A percentile compares a stretch with the other conserved stretches of the same genome.
phyloP scores from a whole-genome alignment of 192 early-diverging fungal genomes.

The Chytriomyces sp. region DNA sequence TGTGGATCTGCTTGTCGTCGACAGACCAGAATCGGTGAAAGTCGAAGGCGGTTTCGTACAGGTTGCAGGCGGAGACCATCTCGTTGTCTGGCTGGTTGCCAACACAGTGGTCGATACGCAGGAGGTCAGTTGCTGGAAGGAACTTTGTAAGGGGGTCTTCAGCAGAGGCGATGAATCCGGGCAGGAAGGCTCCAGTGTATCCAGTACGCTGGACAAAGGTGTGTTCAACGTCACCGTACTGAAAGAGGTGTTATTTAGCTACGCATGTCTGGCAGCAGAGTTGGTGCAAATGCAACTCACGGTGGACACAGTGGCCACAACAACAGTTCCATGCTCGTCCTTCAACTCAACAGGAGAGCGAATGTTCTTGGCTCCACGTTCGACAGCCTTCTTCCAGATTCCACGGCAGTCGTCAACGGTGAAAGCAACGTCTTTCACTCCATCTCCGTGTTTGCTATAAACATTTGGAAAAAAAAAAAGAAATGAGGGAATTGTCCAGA shows the following conservation, averaged over 20 bases:
- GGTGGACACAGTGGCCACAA: constrained; percentile 90
- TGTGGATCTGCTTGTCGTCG: constrained; percentile 95
- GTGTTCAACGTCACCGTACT: constrained; percentile 96
- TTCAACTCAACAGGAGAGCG: constrained; percentile 71
- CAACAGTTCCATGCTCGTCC: constrained; percentile 86
- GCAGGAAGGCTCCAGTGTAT: constrained; percentile 89
- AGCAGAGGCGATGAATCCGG: constrained; percentile 62
- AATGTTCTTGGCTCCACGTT: constrained; percentile 82
- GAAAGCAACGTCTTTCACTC: constrained; percentile 95
- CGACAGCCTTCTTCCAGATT: constrained; percentile 82
- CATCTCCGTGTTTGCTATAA: constrained; percentile 83
- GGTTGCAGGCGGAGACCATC: constrained; percentile 84
- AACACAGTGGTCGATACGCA: constrained; percentile 91
- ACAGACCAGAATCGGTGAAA: constrained; percentile 99
- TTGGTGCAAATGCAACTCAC: constrained; percentile 19
- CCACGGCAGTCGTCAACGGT: constrained; percentile 81
- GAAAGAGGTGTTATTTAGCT: constrained; percentile 23
- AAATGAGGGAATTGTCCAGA: neutral
- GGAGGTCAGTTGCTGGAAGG: constrained; percentile 67
- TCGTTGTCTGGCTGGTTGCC: constrained; percentile 94
- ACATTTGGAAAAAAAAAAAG: too few relatives aligned
- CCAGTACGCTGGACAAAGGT: constrained; percentile 84
- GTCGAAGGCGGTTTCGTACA: constrained; percentile 89
- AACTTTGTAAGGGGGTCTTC: constrained; percentile 47
- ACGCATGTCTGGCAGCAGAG: constrained; percentile 9